Conservation (phyloP, 2,329 filamentous ascomycete species). For the Colletotrichum chlorophyti region DNA sequence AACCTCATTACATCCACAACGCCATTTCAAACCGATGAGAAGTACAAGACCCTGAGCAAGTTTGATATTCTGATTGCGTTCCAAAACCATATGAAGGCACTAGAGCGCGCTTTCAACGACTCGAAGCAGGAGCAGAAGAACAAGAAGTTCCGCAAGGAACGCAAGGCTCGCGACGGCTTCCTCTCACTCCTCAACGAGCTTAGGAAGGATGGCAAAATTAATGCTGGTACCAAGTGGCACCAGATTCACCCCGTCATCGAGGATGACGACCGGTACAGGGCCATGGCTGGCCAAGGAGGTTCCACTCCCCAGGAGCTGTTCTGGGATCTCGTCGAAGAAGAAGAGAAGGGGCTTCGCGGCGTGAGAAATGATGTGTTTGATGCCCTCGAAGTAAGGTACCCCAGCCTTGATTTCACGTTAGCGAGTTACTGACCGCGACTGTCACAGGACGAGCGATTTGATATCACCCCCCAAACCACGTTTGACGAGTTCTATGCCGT, state of each 20-base stretch:
- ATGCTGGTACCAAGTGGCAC: slow-evolving; percentile 89
- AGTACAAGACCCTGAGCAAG: slow-evolving; percentile 84
- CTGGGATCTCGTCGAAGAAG: slow-evolving; percentile 94
- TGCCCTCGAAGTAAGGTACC: slow-evolving; percentile 77
- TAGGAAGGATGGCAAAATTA: slow-evolving; percentile 78
- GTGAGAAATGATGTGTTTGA: slow-evolving; percentile 85
- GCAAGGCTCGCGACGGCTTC: slow-evolving; percentile 86
- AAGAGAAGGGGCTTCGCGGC: slow-evolving; percentile 84
- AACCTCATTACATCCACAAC: slow-evolving; percentile 79
- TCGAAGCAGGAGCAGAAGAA: slow-evolving; percentile 87
- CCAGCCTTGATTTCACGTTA: neutral
- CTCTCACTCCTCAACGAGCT: slow-evolving; percentile 77
- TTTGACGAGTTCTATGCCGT: slow-evolving; percentile 87
- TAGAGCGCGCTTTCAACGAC: slow-evolving; percentile 93
- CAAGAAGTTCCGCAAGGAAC: slow-evolving; percentile 79
- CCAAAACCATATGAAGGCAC: slow-evolving; percentile 90
- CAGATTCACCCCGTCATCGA: slow-evolving; percentile 78
- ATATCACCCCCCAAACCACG: slow-evolving; percentile 84
- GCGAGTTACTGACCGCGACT: slow-evolving; percentile 43
- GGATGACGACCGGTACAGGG: slow-evolving; percentile 81
- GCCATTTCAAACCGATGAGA: slow-evolving; percentile 80
- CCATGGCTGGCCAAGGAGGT: slow-evolving; percentile 83
- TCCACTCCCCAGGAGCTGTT: slow-evolving; percentile 91
- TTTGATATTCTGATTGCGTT: slow-evolving; percentile 92
- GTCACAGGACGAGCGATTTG: slow-evolving; percentile 83